Evolutionary conservation across 2,329 filamentous ascomycete genomes (phyloP), one percentile per base, ranked within the genome.

Genomic region (Chrysosporium queenslandicum): DNA sequence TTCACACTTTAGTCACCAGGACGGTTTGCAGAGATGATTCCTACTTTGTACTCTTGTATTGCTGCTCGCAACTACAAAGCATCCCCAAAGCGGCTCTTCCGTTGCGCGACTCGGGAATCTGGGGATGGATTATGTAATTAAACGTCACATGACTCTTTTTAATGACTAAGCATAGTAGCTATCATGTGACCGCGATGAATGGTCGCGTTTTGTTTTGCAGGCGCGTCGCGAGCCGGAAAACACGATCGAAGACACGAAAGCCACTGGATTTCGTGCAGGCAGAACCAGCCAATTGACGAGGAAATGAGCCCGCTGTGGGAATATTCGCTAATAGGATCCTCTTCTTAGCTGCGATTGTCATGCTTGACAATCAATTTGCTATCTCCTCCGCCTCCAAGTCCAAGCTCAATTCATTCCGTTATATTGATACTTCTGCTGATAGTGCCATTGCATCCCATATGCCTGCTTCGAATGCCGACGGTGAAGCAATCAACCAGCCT

Each of bases 321-420:
- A n/a, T n/a, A n/a, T n/a, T n/a, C n/a, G n/a, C n/a, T n/a, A n/a
- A n/a, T n/a, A n/a, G n/a, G n/a, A n/a, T n/a, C n/a, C n/a, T n/a
- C n/a, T n/a, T n/a, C n/a, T 14, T n/a, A 36, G 14, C 32, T 21
- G 1, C 11, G 23, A 29, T 14, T 49, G 43, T 46, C 37, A 54
- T 51, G 50, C 30, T 46, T 21, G 49, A 50, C 16, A 48, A 54
- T 32, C 47, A 42, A 16, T 53, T 52, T 41, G 32, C 14, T 2
- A 53, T 58, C 18, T 59, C 54, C 18, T 46, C 54, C 21, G 67
- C 46, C 66, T 71, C 59, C 63, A 67, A 54, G 68, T 70, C 56
- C 53, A 63, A 49, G 64, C 65, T 58, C 68, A 71, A 60, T 68
- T 66, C 58, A 63, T 71, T 58, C 36, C 49, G 56, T 32, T 57